phyloP scores from a whole-genome alignment of 1,284 basidiomycete genomes.

The Austroboletus niveus region DNA sequence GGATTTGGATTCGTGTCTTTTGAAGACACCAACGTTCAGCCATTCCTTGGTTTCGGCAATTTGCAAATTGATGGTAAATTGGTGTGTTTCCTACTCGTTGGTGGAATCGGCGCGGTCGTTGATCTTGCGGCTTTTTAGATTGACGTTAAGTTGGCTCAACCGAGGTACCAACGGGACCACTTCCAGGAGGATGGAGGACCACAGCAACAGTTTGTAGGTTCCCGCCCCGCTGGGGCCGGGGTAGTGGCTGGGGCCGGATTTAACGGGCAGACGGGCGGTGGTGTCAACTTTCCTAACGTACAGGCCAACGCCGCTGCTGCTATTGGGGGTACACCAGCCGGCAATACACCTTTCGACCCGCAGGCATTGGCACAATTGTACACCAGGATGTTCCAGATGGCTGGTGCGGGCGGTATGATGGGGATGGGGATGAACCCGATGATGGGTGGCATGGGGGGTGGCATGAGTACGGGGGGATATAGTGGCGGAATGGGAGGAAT shows the following conservation, averaged over 20 bases:
- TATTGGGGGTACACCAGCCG: conserved; percentile 25
- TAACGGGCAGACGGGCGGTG: conserved; percentile 21
- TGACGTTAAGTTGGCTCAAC: conserved; percentile 92
- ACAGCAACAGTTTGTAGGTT: conserved; percentile 32
- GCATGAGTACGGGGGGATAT: conserved; percentile 40
- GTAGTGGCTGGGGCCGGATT: conserved; percentile 24
- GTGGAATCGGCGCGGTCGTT: conserved; percentile 1
- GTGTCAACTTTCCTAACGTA: conserved; percentile 27
- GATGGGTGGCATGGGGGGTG: conserved; percentile 32
- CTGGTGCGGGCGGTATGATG: conserved; percentile 44
- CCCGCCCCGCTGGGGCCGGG: conserved; percentile 10
- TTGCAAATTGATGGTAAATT: conserved; percentile 91
- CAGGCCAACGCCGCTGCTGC: conserved; percentile 22
- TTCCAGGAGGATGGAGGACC: conserved; percentile 38
- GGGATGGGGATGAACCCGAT: conserved; percentile 36
- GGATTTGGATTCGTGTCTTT: conserved; percentile 99
- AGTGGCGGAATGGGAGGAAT: conserved; percentile 35
- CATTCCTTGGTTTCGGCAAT: conserved; percentile 81
- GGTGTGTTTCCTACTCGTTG: conserved; percentile 44
- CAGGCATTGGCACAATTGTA: conserved; percentile 78
- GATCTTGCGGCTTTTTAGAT: conserved; percentile 52
- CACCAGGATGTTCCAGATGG: conserved; percentile 82
- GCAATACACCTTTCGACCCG: conserved; percentile 71
- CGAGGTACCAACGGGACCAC: conserved; percentile 74
- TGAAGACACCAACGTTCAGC: conserved; percentile 84